Percentiles rank a stretch among this genome's conserved stretches.
Evolutionary conservation across 805 yeast genomes (phyloP).

Genomic region (Saturnispora zaruensis): DNA sequence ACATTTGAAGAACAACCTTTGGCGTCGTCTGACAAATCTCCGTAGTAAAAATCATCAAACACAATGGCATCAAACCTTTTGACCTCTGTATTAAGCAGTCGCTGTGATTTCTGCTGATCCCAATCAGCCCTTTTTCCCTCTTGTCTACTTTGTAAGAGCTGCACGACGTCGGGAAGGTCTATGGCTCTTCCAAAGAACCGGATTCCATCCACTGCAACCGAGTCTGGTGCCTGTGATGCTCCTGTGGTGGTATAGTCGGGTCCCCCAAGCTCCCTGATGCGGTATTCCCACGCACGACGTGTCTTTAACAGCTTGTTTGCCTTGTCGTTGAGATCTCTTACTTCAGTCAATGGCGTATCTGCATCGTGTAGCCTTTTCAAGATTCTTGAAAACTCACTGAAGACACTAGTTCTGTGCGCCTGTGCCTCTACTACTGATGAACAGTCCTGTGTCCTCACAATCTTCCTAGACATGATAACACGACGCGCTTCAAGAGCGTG

Average conservation of each 20-base stretch:
- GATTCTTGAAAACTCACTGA: conserved; percentile 54
- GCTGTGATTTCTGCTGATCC: conserved; percentile 6
- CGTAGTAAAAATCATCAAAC: conserved; percentile 25
- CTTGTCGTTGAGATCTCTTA: conserved; percentile 68
- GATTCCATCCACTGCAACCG: conserved; percentile 40
- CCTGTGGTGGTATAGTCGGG: conserved; percentile 39
- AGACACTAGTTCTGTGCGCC: conserved; percentile 54
- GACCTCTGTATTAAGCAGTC: conserved; percentile 8
- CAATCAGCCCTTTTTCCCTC: conserved; percentile 17
- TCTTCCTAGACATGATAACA: background rate
- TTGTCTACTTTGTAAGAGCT: conserved; percentile 31
- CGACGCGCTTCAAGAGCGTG: background rate
- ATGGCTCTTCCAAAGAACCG: conserved; percentile 79
- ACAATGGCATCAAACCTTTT: conserved; percentile 1
- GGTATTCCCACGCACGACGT: conserved; percentile 70
- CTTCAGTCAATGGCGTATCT: conserved; percentile 45
- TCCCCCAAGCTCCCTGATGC: conserved; percentile 64
- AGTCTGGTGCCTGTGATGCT: background rate
- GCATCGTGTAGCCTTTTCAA: conserved; percentile 58
- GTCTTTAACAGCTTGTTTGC: conserved; percentile 61
- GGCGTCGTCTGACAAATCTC: background rate
- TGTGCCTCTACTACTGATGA: conserved; percentile 53
- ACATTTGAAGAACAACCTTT: conserved; percentile 18
- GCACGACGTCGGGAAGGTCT: conserved; percentile 66
- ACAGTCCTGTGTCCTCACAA: conserved; percentile 29